phyloP scores from a whole-genome alignment of 176 grass and related monocot species.

The Alopecurus myosuroides region DNA sequence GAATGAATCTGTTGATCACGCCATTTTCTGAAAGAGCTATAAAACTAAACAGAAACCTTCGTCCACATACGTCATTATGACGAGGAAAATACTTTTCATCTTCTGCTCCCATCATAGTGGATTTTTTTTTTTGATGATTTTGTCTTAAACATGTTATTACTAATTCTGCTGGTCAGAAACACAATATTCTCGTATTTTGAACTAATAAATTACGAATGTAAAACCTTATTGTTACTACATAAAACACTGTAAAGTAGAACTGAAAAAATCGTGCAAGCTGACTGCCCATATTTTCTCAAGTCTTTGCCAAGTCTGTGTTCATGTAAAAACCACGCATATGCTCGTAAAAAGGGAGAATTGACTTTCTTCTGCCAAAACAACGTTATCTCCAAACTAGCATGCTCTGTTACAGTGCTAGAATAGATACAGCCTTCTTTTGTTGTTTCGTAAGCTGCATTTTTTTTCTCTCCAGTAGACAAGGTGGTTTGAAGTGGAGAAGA shows the following conservation, averaged over 20 bases:
- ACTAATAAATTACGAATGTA: too few species aligned
- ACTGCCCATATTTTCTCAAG: neutral
- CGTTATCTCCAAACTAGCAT: too few species aligned
- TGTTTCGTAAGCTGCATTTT: neutral
- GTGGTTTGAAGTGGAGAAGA: neutral
- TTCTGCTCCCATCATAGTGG: neutral
- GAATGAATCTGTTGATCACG: too few species aligned
- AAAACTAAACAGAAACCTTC: neutral
- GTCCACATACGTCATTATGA: neutral
- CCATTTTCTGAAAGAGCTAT: neutral
- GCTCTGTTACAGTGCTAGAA: too few species aligned
- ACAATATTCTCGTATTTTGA: neutral
- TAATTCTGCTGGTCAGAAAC: neutral
- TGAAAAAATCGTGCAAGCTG: neutral
- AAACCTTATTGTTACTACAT: neutral
- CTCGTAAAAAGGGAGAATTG: too few species aligned
- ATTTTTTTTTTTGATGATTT: neutral
- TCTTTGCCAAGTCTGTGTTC: neutral
- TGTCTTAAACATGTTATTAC: neutral
- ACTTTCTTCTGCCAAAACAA: too few species aligned
- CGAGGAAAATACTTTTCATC: neutral
- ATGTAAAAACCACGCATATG: neutral
- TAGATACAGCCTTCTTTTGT: too few species aligned
- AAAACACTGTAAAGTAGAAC: neutral
- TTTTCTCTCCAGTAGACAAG: neutral